phyloP scores from a whole-genome alignment of 164 flowering plant species.

The Cinnamomum micranthum region DNA sequence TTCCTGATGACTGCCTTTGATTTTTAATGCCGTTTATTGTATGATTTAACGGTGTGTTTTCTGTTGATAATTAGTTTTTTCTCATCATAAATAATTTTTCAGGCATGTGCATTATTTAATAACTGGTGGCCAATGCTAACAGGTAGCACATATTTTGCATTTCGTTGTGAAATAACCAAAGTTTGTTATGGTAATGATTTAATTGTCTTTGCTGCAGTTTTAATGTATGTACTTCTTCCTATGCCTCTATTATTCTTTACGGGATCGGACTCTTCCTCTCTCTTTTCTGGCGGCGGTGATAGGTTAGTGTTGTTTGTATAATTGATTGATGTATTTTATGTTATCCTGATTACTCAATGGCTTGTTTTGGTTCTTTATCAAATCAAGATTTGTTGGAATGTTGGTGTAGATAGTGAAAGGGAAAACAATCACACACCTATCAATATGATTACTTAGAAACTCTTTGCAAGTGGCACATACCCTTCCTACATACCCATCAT shows the following conservation, averaged over 20 bases:
- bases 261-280: constrained; percentile 53
- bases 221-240: constrained; percentile 84
- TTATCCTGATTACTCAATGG: neutral
- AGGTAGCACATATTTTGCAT: constrained; percentile 31
- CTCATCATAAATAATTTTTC: constrained; percentile 24
- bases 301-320: constrained; percentile 35
- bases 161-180: neutral
- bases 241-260: constrained; percentile 78
- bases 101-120: constrained; percentile 93
- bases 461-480: neutral
- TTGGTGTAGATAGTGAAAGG: too few species aligned
- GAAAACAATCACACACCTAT: neutral
- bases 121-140: constrained; percentile 99
- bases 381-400: neutral
- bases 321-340: neutral
- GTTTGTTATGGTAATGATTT: constrained; percentile 4
- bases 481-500: too few species aligned
- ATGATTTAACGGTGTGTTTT: neutral
- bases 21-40: neutral
- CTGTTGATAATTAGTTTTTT: neutral
- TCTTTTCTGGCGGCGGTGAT: constrained; percentile 43
- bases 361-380: neutral
- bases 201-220: constrained; percentile 43
- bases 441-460: neutral
- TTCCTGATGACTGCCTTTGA: neutral